phyloP scores from a whole-genome alignment of 2,329 filamentous ascomycete species.

The Orbilia oligospora region DNA sequence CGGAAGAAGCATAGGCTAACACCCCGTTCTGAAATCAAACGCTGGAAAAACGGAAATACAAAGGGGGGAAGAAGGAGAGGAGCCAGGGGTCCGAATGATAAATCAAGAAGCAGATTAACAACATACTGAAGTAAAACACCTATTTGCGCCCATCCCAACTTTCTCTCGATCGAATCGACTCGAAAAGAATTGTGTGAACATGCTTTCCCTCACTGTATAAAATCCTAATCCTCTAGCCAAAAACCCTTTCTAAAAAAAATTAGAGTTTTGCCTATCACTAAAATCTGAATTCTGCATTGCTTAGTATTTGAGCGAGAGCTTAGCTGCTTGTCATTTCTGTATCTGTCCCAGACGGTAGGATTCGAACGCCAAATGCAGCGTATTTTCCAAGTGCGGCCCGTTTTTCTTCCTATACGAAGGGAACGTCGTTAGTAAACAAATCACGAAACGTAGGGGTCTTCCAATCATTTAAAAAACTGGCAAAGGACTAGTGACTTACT shows the following conservation, averaged over 20 bases:
- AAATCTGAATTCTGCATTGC: slow-evolving; percentile 26
- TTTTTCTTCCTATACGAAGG: slow-evolving; percentile 61
- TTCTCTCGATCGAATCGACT: slow-evolving; percentile 24
- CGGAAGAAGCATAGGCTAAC: slow-evolving; percentile 4
- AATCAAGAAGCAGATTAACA: slow-evolving; percentile 43
- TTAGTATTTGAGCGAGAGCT: slow-evolving; percentile 58
- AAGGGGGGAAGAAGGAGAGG: slow-evolving; percentile 25
- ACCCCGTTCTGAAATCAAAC: slow-evolving; percentile 38
- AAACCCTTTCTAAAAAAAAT: slow-evolving; percentile 34
- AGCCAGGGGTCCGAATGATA: slow-evolving; percentile 26
- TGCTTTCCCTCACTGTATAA: background rate
- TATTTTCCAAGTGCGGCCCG: slow-evolving; percentile 61
- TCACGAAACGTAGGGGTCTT: background rate
- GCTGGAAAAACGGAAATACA: slow-evolving; percentile 48
- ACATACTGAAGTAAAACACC: slow-evolving; percentile 59
- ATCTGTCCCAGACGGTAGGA: slow-evolving; percentile 27
- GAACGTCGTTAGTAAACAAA: background rate
- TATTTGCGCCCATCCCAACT: slow-evolving; percentile 18
- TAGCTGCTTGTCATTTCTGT: slow-evolving; percentile 61
- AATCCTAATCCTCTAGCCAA: slow-evolving; percentile 10
- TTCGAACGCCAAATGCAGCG: slow-evolving; percentile 42
- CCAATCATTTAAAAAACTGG: background rate
- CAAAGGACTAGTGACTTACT: slow-evolving; percentile 59
- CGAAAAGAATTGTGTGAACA: slow-evolving; percentile 11
- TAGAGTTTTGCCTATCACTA: slow-evolving; percentile 39